Conservation (phyloP, 176 grass and related monocot genomes). For the Cenchrus americanus region DNA sequence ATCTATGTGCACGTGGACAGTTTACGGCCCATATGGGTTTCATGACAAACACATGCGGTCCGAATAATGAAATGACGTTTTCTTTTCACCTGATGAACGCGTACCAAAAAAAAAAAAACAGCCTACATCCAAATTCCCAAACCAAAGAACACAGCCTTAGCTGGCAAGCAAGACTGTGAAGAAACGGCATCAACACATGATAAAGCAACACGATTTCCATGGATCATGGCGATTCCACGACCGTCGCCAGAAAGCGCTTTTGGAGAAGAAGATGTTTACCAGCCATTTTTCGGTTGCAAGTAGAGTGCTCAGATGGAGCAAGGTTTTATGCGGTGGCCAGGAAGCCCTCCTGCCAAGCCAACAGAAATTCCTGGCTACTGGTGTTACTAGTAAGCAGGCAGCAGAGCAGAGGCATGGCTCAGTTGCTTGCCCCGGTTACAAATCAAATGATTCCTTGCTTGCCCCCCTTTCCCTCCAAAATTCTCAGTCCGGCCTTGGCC, state of each 20-base stretch:
- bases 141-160: neutral
- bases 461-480: slow-evolving; percentile 41
- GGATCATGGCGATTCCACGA: neutral
- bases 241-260: slow-evolving; percentile 26
- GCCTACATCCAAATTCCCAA: neutral
- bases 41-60: no score
- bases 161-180: neutral
- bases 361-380: slow-evolving; percentile 22
- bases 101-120: neutral
- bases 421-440: slow-evolving; percentile 55
- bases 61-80: no score
- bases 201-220: neutral
- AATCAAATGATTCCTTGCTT: slow-evolving; percentile 66
- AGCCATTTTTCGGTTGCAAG: slow-evolving; percentile 9
- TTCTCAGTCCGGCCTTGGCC: neutral
- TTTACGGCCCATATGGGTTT: neutral
- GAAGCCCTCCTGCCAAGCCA: slow-evolving; percentile 43
- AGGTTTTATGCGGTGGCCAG: neutral
- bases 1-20: neutral
- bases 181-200: slow-evolving; percentile 13
- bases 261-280: neutral
- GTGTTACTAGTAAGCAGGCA: neutral
- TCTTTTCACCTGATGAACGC: neutral
- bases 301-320: neutral
- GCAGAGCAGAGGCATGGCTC: neutral